phyloP scores from a whole-genome alignment of 1,284 basidiomycete genomes.

The Pseudozyma flocculosa region DNA sequence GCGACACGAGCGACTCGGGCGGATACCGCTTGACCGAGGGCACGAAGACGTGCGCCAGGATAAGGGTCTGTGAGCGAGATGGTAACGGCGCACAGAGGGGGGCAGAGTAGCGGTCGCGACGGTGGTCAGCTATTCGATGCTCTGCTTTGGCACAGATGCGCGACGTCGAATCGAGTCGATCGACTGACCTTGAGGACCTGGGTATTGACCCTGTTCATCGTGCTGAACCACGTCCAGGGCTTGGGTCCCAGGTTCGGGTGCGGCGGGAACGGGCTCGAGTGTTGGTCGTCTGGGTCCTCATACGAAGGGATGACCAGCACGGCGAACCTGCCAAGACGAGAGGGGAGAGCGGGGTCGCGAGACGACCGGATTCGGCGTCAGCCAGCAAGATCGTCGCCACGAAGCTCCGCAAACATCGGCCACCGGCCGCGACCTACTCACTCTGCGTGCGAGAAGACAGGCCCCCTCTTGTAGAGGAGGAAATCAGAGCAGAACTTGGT shows the following conservation, averaged over 20 bases:
- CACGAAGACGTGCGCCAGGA: slow-evolving; percentile 50
- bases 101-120: slow-evolving; percentile 73
- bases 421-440: slow-evolving; percentile 60
- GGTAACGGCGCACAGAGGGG: slow-evolving; percentile 41
- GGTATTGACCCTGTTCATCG: slow-evolving; percentile 91
- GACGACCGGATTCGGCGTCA: too few relatives aligned
- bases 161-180: too few relatives aligned
- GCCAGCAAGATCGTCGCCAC: too few relatives aligned
- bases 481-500: slow-evolving; percentile 98
- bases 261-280: slow-evolving; percentile 45
- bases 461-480: slow-evolving; percentile 89
- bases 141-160: too few relatives aligned
- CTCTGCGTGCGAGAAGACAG: slow-evolving; percentile 95
- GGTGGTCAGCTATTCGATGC: slow-evolving; percentile 65
- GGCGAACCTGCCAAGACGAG: slow-evolving; percentile 73
- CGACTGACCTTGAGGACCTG: slow-evolving; percentile 78
- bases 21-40: slow-evolving; percentile 31
- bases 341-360: background rate
- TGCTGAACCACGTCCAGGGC: slow-evolving; percentile 93
- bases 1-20: slow-evolving; percentile 25
- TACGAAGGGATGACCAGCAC: slow-evolving; percentile 85
- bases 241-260: slow-evolving; percentile 61
- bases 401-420: too few relatives aligned
- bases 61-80: slow-evolving; percentile 31
- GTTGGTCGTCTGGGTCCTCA: slow-evolving; percentile 73